Evolutionary conservation across 345 rosid genomes (phyloP).

Genomic region (Conringia planisiliqua): DNA sequence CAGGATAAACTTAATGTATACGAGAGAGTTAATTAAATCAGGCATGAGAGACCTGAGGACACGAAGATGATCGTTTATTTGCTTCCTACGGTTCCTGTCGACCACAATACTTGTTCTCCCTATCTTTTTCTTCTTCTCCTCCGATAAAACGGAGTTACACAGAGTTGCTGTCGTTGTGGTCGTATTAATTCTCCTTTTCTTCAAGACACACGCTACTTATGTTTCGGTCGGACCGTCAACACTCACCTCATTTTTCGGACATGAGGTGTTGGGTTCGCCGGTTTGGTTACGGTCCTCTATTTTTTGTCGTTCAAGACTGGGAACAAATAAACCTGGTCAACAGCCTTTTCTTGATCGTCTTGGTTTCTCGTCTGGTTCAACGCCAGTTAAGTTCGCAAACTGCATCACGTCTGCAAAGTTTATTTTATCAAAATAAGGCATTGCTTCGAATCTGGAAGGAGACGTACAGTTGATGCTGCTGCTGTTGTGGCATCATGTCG

Average conservation of each 20-base stretch:
- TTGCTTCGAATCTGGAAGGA: slow-evolving; percentile 40
- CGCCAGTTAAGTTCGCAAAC: slow-evolving; percentile 71
- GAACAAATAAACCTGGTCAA: slow-evolving; percentile 85
- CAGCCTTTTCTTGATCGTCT: slow-evolving; percentile 60
- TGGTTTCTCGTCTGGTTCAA: slow-evolving; percentile 58
- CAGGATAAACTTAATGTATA: too few species aligned
- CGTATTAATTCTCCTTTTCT: slow-evolving; percentile 9
- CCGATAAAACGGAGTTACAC: slow-evolving; percentile 51
- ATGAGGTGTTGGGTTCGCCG: slow-evolving; percentile 7
- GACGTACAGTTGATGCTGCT: slow-evolving; percentile 42
- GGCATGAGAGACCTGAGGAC: too few species aligned
- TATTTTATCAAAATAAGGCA: slow-evolving; percentile 60
- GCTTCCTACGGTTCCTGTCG: slow-evolving; percentile 85
- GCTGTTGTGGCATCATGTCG: slow-evolving; percentile 33
- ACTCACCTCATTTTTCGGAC: slow-evolving; percentile 35
- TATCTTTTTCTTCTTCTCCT: slow-evolving; percentile 27
- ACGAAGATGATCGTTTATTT: slow-evolving; percentile 91
- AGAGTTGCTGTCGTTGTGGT: slow-evolving; percentile 17
- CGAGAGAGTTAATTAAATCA: too few species aligned
- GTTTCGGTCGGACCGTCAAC: slow-evolving; percentile 44
- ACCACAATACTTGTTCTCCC: slow-evolving; percentile 55
- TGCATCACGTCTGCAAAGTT: slow-evolving; percentile 93
- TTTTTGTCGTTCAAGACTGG: slow-evolving; percentile 69
- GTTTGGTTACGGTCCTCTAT: slow-evolving; percentile 33
- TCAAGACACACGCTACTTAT: slow-evolving; percentile 19